phyloP scores from a whole-genome alignment of 2,329 filamentous ascomycete genomes.

The Botryosphaeria agaves region DNA sequence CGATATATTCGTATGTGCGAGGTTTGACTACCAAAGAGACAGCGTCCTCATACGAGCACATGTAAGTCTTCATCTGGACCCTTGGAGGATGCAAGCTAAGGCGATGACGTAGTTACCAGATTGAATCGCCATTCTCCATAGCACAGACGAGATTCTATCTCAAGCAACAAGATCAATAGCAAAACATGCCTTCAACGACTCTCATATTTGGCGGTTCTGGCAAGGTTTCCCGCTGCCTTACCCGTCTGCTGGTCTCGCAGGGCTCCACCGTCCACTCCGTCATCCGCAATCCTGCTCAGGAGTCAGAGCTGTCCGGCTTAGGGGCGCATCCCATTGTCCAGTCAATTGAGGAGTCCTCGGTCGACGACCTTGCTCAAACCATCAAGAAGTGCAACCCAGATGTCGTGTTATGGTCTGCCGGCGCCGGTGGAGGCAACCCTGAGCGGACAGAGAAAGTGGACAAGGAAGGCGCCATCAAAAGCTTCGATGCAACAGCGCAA shows the following conservation, averaged over 20 bases:
- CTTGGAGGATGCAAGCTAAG: too few relatives aligned
- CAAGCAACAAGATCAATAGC: neutral
- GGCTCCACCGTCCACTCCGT: conserved; percentile 15
- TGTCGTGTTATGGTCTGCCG: conserved; percentile 14
- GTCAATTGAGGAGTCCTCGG: conserved; percentile 21
- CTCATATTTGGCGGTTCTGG: conserved; percentile 19
- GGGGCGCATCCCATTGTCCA: conserved; percentile 26
- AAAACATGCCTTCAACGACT: neutral
- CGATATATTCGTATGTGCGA: too few relatives aligned
- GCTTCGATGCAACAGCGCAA: conserved; percentile 40
- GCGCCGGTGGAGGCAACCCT: conserved; percentile 21
- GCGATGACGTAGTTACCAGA: too few relatives aligned
- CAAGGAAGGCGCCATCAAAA: conserved; percentile 44
- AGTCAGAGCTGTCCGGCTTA: conserved; percentile 17
- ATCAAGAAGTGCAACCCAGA: conserved; percentile 18
- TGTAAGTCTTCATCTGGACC: too few relatives aligned
- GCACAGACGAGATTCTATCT: too few relatives aligned
- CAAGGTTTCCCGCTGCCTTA: conserved; percentile 18
- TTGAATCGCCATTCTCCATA: too few relatives aligned
- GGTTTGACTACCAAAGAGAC: too few relatives aligned
- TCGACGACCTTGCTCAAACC: conserved; percentile 19
- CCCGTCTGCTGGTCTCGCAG: conserved; percentile 10
- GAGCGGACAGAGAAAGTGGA: conserved; percentile 42
- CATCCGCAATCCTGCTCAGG: conserved; percentile 17
- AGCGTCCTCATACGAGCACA: too few relatives aligned